Evolutionary conservation across 345 rosid genomes (phyloP), one percentile per base, ranked within the genome.

Genomic region (Lepidium sativum): DNA sequence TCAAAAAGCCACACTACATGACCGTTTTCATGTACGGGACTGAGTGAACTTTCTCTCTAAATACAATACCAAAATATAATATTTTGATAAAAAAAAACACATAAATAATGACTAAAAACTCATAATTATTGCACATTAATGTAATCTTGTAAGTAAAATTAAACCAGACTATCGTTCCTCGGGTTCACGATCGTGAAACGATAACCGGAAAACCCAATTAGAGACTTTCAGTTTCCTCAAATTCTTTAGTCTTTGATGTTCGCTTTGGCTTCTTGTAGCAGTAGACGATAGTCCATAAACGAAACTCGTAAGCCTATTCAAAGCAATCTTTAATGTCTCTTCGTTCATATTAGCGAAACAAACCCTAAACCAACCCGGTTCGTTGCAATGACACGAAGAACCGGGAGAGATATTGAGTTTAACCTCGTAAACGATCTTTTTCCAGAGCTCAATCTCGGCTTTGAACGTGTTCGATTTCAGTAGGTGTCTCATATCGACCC

Each of bases 401-500:
- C 95, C 91, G 6, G 95, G 91, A 7, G 84, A 80, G 21, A 83
- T 83, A 53, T 83, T 83, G 27, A 83, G 72, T 21, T 77, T 78
- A 9, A 83, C 81, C 1, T 88, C 86, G 53, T 88, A 83, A 31
- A 88, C 89, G 12, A 88, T 88, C 52, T 79, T 78, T 48, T 84
- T 85, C 96, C 96, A 85, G 0, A 88, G 83, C 64, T 83, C 87
- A 54, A 82, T 88, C 75, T 88, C 96, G 6, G 89, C 89, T 70
- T 85, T 88, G 4, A 85, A 85, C 6, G 89, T 80, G 75, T 82
- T 78, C 4, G 87, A 79, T 17, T 54, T 78, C 73, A 88, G 41
- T 4, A 88, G 69, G 50, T 81, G 87, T 44, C 84, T 80, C 88
- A 88, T 88, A 74, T 88, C 84, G 43, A 85, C 96, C 96, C 96